Percentiles rank a stretch among this genome's conserved stretches.
Conservation (phyloP, 768 basidiomycete genomes). For the Lentinula aciculospora region DNA sequence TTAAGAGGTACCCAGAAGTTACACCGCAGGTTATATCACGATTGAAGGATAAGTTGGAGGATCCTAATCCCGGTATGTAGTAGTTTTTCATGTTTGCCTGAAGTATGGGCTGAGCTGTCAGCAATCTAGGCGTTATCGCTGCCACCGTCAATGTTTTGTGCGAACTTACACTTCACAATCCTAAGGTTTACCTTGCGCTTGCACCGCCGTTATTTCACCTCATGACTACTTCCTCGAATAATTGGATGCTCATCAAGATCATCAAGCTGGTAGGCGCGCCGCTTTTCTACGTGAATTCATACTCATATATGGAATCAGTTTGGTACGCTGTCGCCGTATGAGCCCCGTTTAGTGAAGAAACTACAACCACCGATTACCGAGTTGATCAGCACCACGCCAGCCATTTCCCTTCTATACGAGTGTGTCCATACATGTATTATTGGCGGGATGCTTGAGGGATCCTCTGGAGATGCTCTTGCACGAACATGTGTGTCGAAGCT, state of each 20-base stretch:
- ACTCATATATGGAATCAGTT: conserved; percentile 50
- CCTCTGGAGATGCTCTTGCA: conserved; percentile 75
- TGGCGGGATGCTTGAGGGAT: conserved; percentile 87
- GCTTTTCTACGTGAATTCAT: not conserved
- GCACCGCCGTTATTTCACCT: conserved; percentile 93
- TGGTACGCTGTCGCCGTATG: conserved; percentile 85
- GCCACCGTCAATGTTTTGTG: conserved; percentile 93
- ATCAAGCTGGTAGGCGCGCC: conserved; percentile 71
- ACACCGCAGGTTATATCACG: conserved; percentile 58
- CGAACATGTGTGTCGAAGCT: conserved; percentile 89
- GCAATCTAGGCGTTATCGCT: conserved; percentile 73
- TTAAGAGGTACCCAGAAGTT: conserved; percentile 80
- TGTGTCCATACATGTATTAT: conserved; percentile 98
- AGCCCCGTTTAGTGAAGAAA: conserved; percentile 92
- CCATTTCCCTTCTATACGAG: conserved; percentile 94
- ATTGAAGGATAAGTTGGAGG: conserved; percentile 76
- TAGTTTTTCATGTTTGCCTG: not conserved
- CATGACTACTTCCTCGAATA: conserved; percentile 90
- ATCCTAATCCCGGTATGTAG: conserved; percentile 60
- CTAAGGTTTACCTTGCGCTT: conserved; percentile 74
- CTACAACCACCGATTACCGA: conserved; percentile 91
- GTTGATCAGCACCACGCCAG: conserved; percentile 91
- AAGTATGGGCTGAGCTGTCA: not conserved
- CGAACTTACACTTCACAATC: conserved; percentile 80
- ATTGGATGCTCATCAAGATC: conserved; percentile 99